Base-by-base conservation (phyloP, 1,284 basidiomycete species). In the Sanghuangporus baumii region DNA sequence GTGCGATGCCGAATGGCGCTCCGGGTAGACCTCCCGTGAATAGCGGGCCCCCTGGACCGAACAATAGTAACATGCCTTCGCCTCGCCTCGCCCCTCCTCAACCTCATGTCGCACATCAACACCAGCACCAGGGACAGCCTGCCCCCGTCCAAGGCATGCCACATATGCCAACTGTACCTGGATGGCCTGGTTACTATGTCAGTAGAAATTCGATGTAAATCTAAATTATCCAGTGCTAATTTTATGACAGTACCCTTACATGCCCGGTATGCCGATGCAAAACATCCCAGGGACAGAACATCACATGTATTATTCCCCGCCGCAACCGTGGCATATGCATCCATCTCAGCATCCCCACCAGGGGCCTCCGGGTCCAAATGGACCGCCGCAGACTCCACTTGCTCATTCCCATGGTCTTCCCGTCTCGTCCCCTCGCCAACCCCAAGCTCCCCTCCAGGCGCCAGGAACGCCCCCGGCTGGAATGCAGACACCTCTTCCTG, bases 401-500 rank as follows among this genome's bases (percentile, higher is more conserved):
- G 64, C 71, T 5, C 68, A 70, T 37, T 69, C 72, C 20, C 72
- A 70, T 51, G 73, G 73, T 38, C 68, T 74, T 20, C 77, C 78
- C 51, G 76, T 76, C n/a, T 74, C 77, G 12, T 89, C 87, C 9
- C 88, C 88, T 23, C 82, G 86, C 65, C 84, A 81, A 69, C 79
- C 76, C 40, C 82, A 84, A 16, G 76, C 81, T 6, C 77, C 74
- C 47, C 74, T 89, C 18, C 84, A 83, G 69, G 71, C 75, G 2
- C 85, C 87, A 26, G 83, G 83, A 38, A 89, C 88, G 1, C 88
- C 88, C 8, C 87, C 85, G 0, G 75, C 83, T 52, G 65, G 81
- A 0, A 69, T 88, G 5, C 79, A 85, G 2, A 86, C 88, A 0
- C 85, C 88, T 0, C 87, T 88, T n/a, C 79, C 86, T 4, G 88